Base-by-base conservation (phyloP, 148 eudicot species). In the Silene latifolia region DNA sequence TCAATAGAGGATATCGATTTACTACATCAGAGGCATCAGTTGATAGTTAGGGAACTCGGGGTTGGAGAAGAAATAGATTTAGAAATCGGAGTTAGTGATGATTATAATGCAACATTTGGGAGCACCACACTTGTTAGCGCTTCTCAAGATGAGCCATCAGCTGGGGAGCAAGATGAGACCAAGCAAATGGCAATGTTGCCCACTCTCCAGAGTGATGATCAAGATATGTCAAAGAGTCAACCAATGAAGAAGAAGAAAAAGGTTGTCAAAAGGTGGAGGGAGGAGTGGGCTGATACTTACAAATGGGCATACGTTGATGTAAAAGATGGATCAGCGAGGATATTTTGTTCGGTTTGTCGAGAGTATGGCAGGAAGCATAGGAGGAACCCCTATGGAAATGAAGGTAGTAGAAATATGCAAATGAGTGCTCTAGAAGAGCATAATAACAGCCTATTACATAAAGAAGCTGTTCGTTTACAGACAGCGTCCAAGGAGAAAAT, bases 401-500 rank as follows among this genome's bases (percentile, higher is more conserved):
- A 95, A 89, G 99, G 99, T 18, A 95, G 99, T 88, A 82, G 94
- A 80, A 95, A 95, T 82, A 95, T 95, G 97, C 99, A 95, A 83
- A 95, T 95, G 99, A 95, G 98, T 82, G 99, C 99, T 8, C 70
- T 95, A 54, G 98, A 95, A 84, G 99, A 95, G 81, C 99, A 95
- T 67, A 95, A 95, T 75, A 95, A 95, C 75, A 95, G 99, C 82
- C 86, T 95, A 81, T 86, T 95, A 61, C 99, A 95, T 76, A 95
- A 95, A 78, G 99, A 95, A 81, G 99, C 99, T 72, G 86, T 95
- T 75, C 90, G 99, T 60, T 86, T 95, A 47, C 99, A 95, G 74
- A 83, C 86, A 89, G 99, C 99, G 78, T 95, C 99, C 27, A 92
- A 92, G 84, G 98, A 95, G 76, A 95, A 92, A 78, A 79, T 86